Evolutionary conservation across 768 basidiomycete genomes (phyloP).

Genomic region (Floccularia luteovirens): DNA sequence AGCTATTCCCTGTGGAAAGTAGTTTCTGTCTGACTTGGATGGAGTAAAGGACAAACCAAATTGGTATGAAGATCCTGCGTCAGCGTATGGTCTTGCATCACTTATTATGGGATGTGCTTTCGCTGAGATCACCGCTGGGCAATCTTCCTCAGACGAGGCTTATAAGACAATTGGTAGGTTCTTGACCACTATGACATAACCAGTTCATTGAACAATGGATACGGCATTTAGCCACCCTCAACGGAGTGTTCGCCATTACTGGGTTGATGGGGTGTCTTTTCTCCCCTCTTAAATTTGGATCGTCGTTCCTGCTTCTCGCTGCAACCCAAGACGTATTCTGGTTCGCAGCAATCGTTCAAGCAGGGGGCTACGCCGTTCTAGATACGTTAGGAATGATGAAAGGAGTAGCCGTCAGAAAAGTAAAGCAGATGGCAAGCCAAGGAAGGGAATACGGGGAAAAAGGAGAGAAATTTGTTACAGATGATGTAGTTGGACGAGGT

Average conservation of each 20-base stretch:
- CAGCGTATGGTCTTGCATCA: slow-evolving; percentile 10
- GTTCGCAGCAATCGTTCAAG: slow-evolving; percentile 11
- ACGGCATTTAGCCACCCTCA: slow-evolving; percentile 10
- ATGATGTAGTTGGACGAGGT: too few species aligned
- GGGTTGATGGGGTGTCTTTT: slow-evolving; percentile 11
- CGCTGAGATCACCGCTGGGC: slow-evolving; percentile 14
- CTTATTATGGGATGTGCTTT: slow-evolving; percentile 15
- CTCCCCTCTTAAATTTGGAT: slow-evolving; percentile 13
- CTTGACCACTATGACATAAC: background rate
- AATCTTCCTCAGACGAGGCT: slow-evolving; percentile 12
- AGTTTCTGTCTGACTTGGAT: background rate
- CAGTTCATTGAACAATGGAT: background rate
- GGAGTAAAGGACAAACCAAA: slow-evolving; percentile 6
- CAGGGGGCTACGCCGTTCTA: slow-evolving; percentile 10
- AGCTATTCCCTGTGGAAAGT: background rate
- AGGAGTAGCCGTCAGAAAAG: too few species aligned
- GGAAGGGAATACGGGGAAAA: too few species aligned
- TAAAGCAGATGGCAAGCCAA: too few species aligned
- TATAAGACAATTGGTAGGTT: slow-evolving; percentile 16
- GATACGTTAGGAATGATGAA: slow-evolving; percentile 12
- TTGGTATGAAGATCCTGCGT: slow-evolving; percentile 8
- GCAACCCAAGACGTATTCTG: slow-evolving; percentile 14
- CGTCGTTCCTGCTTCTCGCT: slow-evolving; percentile 14
- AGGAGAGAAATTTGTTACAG: too few species aligned
- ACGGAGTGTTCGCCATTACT: slow-evolving; percentile 12